Conservation (phyloP, 805 yeast genomes). For the Schizosaccharomyces octosporus region DNA sequence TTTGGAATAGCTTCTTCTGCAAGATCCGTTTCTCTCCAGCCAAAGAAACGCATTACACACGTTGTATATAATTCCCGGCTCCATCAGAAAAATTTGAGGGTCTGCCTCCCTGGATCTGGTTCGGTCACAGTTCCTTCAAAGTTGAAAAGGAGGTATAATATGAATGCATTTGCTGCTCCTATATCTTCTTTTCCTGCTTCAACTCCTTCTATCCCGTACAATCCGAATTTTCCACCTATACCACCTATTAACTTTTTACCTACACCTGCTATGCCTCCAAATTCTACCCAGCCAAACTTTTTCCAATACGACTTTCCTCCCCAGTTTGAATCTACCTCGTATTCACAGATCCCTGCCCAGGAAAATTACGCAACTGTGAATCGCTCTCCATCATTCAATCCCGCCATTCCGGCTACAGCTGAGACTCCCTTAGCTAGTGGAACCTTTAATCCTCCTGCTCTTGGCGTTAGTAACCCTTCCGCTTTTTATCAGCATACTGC, state of each 20-base stretch:
- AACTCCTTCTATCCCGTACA: not conserved
- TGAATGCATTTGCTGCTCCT: not conserved
- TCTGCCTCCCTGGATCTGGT: not conserved
- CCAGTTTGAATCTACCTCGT: too few relatives aligned
- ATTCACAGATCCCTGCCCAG: too few relatives aligned
- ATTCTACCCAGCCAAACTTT: too few relatives aligned
- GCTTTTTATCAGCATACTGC: not conserved
- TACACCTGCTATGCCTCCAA: not conserved
- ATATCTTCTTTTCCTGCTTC: not conserved
- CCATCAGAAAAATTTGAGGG: not conserved
- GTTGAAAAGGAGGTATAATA: not conserved
- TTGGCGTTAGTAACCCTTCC: too few relatives aligned
- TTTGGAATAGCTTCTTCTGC: not conserved
- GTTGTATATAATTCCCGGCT: not conserved
- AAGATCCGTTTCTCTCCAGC: not conserved
- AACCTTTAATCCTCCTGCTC: too few relatives aligned
- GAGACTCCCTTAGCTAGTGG: too few relatives aligned
- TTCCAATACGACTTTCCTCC: too few relatives aligned
- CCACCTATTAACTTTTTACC: not conserved
- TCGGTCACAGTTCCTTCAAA: not conserved
- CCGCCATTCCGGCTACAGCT: too few relatives aligned
- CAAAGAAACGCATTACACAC: not conserved
- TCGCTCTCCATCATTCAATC: too few relatives aligned
- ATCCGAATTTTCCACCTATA: not conserved
- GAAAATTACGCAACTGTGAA: too few relatives aligned